These are phyloP conservation scores for Mortierella sp. DNA, from an alignment of 371 early-diverging fungal species.

Conservation along the genomic window DNA sequence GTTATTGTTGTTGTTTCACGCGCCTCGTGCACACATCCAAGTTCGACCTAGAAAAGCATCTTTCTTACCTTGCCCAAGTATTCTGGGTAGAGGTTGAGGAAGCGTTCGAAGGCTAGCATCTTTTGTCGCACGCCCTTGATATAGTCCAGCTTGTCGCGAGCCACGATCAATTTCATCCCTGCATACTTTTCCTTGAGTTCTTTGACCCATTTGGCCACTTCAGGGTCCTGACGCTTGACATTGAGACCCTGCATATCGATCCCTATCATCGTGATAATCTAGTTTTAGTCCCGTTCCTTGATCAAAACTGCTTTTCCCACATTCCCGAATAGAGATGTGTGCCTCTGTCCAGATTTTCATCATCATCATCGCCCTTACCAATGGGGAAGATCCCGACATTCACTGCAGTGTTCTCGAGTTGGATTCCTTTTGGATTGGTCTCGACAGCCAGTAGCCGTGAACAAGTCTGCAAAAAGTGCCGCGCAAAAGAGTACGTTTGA, in stretches of 20 bases:
- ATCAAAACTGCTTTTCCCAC: no score
- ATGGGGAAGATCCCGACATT: slow-evolving; percentile 95
- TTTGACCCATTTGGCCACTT: slow-evolving; percentile 80
- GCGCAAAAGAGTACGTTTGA: slow-evolving; percentile 93
- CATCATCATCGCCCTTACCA: slow-evolving; percentile 87
- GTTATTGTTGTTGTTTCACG: no score
- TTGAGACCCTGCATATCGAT: no score
- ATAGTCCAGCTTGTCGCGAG: slow-evolving; percentile 97
- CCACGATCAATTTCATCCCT: slow-evolving; percentile 95
- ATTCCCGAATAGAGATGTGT: no score
- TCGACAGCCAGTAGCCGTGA: slow-evolving; percentile 90
- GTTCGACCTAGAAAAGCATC: no score
- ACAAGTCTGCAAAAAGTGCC: slow-evolving; percentile 95
- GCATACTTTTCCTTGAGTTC: slow-evolving; percentile 87
- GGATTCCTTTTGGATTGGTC: slow-evolving; percentile 84
- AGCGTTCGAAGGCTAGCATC: slow-evolving; percentile 93
- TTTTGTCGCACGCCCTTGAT: slow-evolving; percentile 99
- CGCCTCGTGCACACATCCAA: no score
- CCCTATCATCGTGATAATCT: no score
- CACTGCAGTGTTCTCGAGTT: slow-evolving; percentile 77
- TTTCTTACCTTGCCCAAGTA: slow-evolving; percentile 87
- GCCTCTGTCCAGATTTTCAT: no score
- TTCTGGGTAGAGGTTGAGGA: slow-evolving; percentile 89
- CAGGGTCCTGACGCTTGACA: slow-evolving; percentile 56
- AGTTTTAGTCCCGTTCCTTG: no score